phyloP scores from a whole-genome alignment of 148 eudicot species.

The Fagopyrum esculentum region DNA sequence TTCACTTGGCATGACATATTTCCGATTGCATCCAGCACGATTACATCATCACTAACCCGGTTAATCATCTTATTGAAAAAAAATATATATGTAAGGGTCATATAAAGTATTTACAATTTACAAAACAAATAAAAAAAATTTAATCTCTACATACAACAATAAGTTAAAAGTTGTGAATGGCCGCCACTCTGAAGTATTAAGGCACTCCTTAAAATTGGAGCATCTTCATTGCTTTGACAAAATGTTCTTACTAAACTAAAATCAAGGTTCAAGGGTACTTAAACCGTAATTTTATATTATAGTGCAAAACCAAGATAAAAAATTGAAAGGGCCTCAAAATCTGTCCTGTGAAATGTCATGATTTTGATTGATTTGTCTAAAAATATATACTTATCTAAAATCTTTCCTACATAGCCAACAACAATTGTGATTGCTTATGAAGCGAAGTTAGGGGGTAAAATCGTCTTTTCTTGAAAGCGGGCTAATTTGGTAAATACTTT shows the following conservation, averaged over 20 bases:
- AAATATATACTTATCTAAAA: background rate
- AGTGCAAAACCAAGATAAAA: background rate
- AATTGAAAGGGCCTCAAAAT: background rate
- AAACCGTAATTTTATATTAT: background rate
- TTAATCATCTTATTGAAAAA: background rate
- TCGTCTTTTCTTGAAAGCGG: too few species aligned
- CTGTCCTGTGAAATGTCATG: background rate
- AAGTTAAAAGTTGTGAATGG: too few species aligned
- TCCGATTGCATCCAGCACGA: conserved; percentile 81
- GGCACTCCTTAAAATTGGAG: background rate
- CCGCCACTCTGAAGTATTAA: background rate
- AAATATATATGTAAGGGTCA: background rate
- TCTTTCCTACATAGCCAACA: background rate
- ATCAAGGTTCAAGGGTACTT: background rate
- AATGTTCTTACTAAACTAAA: background rate
- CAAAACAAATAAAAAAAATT: background rate
- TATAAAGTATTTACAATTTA: background rate
- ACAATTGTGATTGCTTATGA: background rate
- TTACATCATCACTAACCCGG: conserved; percentile 77
- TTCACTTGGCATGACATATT: conserved; percentile 97
- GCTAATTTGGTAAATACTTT: too few species aligned
- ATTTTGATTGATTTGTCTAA: background rate
- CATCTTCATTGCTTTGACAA: background rate
- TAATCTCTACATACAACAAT: background rate
- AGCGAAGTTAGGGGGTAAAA: too few species aligned